Evolutionary conservation across 2,329 filamentous ascomycete species (phyloP).

Genomic region (Ustulina deusta): DNA sequence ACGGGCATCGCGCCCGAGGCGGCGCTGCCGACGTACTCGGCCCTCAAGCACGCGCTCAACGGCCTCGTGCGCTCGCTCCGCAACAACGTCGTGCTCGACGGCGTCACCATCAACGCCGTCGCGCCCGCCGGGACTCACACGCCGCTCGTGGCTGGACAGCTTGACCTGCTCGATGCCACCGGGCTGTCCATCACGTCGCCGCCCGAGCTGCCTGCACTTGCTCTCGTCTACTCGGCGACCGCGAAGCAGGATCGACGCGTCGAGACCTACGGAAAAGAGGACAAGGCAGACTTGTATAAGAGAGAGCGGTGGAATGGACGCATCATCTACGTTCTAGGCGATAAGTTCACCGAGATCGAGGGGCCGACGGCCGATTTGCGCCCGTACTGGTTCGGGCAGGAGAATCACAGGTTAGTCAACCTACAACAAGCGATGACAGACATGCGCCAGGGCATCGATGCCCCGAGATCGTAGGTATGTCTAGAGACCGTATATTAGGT

Average conservation of each 20-base stretch:
- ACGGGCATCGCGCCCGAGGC: conserved; percentile 55
- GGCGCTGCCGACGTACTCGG: conserved; percentile 51
- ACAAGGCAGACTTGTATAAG: conserved; percentile 18
- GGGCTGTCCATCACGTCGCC: conserved; percentile 49
- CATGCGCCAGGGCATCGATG: conserved; percentile 39
- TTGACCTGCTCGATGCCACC: conserved; percentile 39
- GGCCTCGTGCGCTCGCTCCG: conserved; percentile 52
- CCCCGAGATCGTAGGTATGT: background rate
- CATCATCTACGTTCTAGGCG: conserved; percentile 51
- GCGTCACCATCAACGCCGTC: conserved; percentile 54
- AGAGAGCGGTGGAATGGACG: conserved; percentile 51
- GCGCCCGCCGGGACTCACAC: conserved; percentile 53
- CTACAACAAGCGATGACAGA: conserved; percentile 51
- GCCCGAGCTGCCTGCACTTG: conserved; percentile 50
- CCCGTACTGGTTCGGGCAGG: conserved; percentile 50
- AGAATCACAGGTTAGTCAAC: conserved; percentile 45
- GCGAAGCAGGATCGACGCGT: conserved; percentile 50
- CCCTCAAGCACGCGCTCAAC: conserved; percentile 40
- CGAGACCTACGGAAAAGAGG: conserved; percentile 53
- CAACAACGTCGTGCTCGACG: conserved; percentile 40
- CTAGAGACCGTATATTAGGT: too few species aligned
- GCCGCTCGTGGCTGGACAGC: conserved; percentile 46
- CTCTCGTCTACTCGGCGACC: conserved; percentile 53
- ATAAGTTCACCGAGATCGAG: conserved; percentile 53
- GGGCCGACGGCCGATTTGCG: conserved; percentile 41